Base-by-base conservation (phyloP, 2,329 filamentous ascomycete species). In the Ophiostoma piceae region DNA sequence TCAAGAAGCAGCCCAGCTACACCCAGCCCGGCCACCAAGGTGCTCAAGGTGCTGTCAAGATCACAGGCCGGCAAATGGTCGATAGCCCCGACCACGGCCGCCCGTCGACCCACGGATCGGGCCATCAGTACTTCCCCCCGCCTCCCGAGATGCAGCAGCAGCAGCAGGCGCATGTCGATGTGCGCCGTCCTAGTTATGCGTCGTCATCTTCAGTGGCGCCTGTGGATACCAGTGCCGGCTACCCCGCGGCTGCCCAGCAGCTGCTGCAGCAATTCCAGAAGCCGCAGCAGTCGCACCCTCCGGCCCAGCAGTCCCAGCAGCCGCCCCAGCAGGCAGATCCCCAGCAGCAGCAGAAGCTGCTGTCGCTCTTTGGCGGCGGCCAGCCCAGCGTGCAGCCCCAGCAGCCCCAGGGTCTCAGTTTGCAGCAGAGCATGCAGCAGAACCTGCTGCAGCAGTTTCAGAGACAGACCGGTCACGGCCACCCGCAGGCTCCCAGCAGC, bases 311-410 rank as follows among this genome's bases (percentile, higher is more conserved):
- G 54, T 66, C 32, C 14, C 41, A 16, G n/a, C 68, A 41, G n/a
- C 64, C 26, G 35, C 35, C 35, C 8, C 64, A 65, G 51, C 64
- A 32, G 26, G 22, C 37, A 12, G 54, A 54, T 6, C 8, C 51
- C n/a, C n/a, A 57, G n/a, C 60, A 69, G 39, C 64, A 77, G 72
- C 80, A 80, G 64, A 79, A 80, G 69, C 78, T 85, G 3, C 80
- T 92, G 14, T 90, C 88, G 5, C 82, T 92, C 1, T 90, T 92
- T 75, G 84, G 85, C 35, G 86, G 68, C 41, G 72, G 22, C 16
- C 66, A n/a, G 62, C 62, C 19, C 3, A 39, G 12, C 9, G 35
- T 22, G 62, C 62, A 39, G 35, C 35, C 16, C 16, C 19, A 22
- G 3, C 60, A 39, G 32, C 12, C 14, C 60, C 62, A 65, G 19